phyloP scores from a whole-genome alignment of 805 yeast genomes.

The Yamadazyma nakazawae region DNA sequence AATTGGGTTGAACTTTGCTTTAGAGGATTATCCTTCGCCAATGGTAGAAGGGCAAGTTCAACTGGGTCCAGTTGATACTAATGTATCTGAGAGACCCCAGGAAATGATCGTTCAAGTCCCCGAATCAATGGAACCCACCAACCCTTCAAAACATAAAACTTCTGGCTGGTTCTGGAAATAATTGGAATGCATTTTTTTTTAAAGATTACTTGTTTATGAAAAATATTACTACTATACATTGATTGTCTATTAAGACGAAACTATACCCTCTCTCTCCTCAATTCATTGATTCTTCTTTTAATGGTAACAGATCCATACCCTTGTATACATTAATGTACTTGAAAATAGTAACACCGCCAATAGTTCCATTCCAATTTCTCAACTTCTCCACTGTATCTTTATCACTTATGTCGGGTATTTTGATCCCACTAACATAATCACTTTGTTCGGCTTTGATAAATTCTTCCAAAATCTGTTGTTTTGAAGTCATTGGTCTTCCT shows the following conservation, averaged over 20 bases:
- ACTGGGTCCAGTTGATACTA: not conserved
- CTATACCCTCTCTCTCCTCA: conserved; percentile 3
- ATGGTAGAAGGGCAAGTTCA: no score
- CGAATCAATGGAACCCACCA: not conserved
- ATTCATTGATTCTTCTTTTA: conserved; percentile 20
- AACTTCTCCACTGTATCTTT: conserved; percentile 55
- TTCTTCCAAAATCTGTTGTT: conserved; percentile 64
- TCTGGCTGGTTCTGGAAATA: conserved; percentile 16
- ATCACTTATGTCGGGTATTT: conserved; percentile 70
- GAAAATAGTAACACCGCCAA: conserved; percentile 70
- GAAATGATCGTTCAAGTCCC: not conserved
- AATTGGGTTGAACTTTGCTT: conserved; percentile 21
- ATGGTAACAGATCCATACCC: conserved; percentile 24
- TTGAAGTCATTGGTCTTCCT: conserved; percentile 79
- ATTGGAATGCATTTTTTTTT: no score
- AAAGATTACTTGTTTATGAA: not conserved
- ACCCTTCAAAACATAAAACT: not conserved
- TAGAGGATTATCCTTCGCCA: conserved; percentile 8
- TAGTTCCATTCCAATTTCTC: conserved; percentile 76
- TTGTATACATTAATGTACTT: conserved; percentile 42
- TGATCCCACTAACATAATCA: conserved; percentile 64
- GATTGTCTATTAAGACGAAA: not conserved
- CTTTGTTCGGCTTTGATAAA: conserved; percentile 58
- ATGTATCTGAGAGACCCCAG: not conserved
- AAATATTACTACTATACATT: not conserved